These are phyloP conservation scores for Rhynchosporium agropyri DNA, from an alignment of 2,329 filamentous ascomycete genomes.

Conservation along the genomic window DNA sequence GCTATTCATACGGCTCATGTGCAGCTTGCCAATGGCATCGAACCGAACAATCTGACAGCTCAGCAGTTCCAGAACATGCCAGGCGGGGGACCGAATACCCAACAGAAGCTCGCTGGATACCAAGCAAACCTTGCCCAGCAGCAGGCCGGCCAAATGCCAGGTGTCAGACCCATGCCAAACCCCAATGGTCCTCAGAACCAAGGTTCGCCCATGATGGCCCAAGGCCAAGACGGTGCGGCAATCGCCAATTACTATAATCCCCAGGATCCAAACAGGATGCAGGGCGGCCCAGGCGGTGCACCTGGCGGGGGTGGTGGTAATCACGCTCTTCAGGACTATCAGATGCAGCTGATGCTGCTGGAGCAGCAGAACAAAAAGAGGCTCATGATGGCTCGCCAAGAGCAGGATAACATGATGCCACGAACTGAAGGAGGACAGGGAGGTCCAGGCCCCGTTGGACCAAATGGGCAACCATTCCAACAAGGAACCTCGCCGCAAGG, in stretches of 20 bases:
- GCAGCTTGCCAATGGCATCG: slow-evolving; percentile 71
- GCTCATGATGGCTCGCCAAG: slow-evolving; percentile 78
- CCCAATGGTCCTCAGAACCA: slow-evolving; percentile 71
- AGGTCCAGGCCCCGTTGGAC: slow-evolving; percentile 55
- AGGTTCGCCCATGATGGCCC: slow-evolving; percentile 77
- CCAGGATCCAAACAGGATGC: slow-evolving; percentile 60
- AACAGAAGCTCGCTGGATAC: slow-evolving; percentile 76
- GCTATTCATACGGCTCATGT: slow-evolving; percentile 59
- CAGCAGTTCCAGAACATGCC: slow-evolving; percentile 70
- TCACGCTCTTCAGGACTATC: slow-evolving; percentile 82
- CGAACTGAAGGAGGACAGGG: slow-evolving; percentile 54
- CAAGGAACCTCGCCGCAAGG: slow-evolving; percentile 71
- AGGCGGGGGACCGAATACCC: slow-evolving; percentile 49
- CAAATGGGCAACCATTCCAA: slow-evolving; percentile 65
- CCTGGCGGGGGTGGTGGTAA: slow-evolving; percentile 51
- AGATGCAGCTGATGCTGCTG: slow-evolving; percentile 86
- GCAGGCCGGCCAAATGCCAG: slow-evolving; percentile 48
- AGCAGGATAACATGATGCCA: slow-evolving; percentile 67
- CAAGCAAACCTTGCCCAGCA: slow-evolving; percentile 81
- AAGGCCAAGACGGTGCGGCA: slow-evolving; percentile 65
- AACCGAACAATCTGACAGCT: slow-evolving; percentile 70
- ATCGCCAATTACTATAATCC: slow-evolving; percentile 66
- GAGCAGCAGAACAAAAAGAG: slow-evolving; percentile 89
- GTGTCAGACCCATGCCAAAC: slow-evolving; percentile 62
- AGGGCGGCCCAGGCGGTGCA: slow-evolving; percentile 51